These are phyloP conservation scores for Colletotrichum noveboracense DNA, from an alignment of 2,329 filamentous ascomycete genomes.

Conservation along the genomic window DNA sequence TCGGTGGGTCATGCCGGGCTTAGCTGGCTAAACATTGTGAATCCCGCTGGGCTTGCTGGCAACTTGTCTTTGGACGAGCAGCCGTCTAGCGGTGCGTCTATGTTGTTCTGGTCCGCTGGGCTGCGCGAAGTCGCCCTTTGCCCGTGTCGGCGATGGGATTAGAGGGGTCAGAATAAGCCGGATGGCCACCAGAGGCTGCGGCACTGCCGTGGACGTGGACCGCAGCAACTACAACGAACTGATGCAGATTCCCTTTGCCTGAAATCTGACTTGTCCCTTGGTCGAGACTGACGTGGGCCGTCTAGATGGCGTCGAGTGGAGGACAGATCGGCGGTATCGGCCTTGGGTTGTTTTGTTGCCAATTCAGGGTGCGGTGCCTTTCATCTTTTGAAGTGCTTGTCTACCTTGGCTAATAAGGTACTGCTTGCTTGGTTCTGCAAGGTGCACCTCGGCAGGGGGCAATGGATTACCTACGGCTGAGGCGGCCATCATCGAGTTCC, in stretches of 20 bases:
- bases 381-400: background rate
- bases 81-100: background rate
- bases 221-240: background rate
- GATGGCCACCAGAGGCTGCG: background rate
- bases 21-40: background rate
- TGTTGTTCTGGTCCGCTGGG: background rate
- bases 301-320: background rate
- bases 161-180: background rate
- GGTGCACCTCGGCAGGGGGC: background rate
- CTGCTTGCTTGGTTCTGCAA: background rate
- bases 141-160: background rate
- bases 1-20: slow-evolving; percentile 16
- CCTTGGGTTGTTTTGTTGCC: background rate
- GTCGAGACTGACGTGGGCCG: slow-evolving; percentile 1
- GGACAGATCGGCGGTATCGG: slow-evolving; percentile 4
- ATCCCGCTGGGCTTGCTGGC: background rate
- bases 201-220: background rate
- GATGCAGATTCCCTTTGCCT: background rate
- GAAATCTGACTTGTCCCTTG: background rate
- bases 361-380: background rate
- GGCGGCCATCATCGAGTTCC: background rate
- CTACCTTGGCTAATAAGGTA: background rate
- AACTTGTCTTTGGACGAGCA: background rate
- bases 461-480: background rate
- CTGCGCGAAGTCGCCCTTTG: background rate